phyloP scores from a whole-genome alignment of 306 rosid genomes.

The Begonia fuchsioides region DNA sequence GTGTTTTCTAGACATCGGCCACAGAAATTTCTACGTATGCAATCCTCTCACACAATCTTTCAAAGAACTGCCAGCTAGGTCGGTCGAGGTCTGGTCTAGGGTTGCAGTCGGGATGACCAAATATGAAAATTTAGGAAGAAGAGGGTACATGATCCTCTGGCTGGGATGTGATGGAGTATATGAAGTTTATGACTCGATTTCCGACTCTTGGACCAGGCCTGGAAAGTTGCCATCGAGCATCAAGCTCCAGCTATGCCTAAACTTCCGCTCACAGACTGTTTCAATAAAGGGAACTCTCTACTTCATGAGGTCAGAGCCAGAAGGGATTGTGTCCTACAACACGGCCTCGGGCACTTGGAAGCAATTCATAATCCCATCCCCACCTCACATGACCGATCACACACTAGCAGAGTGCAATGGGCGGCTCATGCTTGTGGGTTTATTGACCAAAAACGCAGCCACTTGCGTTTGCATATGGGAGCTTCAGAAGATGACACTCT shows the following conservation, averaged over 20 bases:
- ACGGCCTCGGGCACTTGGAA: conserved; percentile 53
- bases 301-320: conserved; percentile 68
- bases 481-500: conserved; percentile 88
- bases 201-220: conserved; percentile 58
- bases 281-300: conserved; percentile 43
- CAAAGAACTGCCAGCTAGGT: conserved; percentile 73
- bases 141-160: conserved; percentile 74
- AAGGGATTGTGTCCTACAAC: conserved; percentile 67
- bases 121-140: conserved; percentile 27
- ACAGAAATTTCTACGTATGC: conserved; percentile 64
- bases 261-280: conserved; percentile 53
- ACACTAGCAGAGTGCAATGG: conserved; percentile 72
- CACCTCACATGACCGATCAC: conserved; percentile 49
- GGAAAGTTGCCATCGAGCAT: conserved; percentile 39
- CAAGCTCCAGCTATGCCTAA: conserved; percentile 41
- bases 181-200: conserved; percentile 62
- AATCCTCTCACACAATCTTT: conserved; percentile 80
- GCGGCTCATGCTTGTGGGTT: conserved; percentile 68
- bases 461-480: conserved; percentile 93
- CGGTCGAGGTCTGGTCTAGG: conserved; percentile 61
- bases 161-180: conserved; percentile 68
- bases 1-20: conserved; percentile 59
- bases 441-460: conserved; percentile 76
- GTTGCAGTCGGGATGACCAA: conserved; percentile 72
- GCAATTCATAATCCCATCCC: conserved; percentile 59